Percentiles rank a stretch among this genome's conserved stretches.
Conservation (phyloP, 176 grass and related monocot species). For the Rhynchospora breviuscula region DNA sequence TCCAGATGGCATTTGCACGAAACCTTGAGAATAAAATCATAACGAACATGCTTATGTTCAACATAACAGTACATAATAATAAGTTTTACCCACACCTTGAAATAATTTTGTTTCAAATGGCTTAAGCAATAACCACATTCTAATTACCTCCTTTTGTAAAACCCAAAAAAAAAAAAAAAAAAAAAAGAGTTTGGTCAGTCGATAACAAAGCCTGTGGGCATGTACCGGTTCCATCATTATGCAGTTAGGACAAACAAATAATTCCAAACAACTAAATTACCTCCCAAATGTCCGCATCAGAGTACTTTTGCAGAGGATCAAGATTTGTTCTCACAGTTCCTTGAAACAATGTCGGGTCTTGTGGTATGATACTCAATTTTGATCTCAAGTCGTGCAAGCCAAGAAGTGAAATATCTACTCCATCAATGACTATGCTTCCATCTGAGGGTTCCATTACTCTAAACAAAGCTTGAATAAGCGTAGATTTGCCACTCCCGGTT, state of each 20-base stretch:
- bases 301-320: slow-evolving; percentile 60
- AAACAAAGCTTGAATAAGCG: slow-evolving; percentile 91
- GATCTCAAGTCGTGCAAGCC: slow-evolving; percentile 76
- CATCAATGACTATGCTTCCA: slow-evolving; percentile 70
- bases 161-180: background rate
- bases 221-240: background rate
- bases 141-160: background rate
- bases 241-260: background rate
- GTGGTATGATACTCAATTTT: slow-evolving; percentile 83
- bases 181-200: background rate
- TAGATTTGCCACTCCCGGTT: slow-evolving; percentile 89
- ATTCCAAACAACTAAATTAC: slow-evolving; percentile 28
- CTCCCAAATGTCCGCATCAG: slow-evolving; percentile 74
- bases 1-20: slow-evolving; percentile 55
- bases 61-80: background rate
- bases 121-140: background rate
- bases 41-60: background rate
- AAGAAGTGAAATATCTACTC: slow-evolving; percentile 59
- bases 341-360: slow-evolving; percentile 88
- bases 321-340: slow-evolving; percentile 74
- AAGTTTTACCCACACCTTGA: background rate
- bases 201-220: background rate
- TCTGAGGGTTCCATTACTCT: slow-evolving; percentile 70
- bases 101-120: background rate
- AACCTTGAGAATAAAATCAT: slow-evolving; percentile 38